phyloP scores from a whole-genome alignment of 2,329 filamentous ascomycete species.

The Fusarium newnesense region DNA sequence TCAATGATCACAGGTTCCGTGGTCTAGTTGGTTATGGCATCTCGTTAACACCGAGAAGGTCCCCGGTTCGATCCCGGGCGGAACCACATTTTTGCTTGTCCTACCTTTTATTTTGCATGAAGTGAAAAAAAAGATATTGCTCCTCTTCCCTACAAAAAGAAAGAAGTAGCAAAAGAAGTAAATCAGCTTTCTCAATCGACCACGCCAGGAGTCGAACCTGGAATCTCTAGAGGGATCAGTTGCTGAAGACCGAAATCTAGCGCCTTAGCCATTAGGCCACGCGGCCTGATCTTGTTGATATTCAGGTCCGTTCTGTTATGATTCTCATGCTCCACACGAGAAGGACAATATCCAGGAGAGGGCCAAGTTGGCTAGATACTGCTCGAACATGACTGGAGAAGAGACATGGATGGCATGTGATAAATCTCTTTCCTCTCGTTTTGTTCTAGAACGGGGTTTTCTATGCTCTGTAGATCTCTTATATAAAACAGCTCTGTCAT shows the following conservation, averaged over 20 bases:
- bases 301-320: rapidly evolving
- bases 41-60: conserved; percentile 29
- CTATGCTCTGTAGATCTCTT: neutral
- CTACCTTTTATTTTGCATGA: neutral
- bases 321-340: neutral
- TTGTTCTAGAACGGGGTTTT: rapidly evolving
- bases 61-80: conserved; percentile 26
- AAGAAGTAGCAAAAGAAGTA: neutral
- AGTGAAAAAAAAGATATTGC: neutral
- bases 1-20: conserved; percentile 7
- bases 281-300: conserved; percentile 4
- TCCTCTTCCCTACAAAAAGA: too few species aligned
- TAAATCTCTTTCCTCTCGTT: neutral
- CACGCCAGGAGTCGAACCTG: conserved; percentile 24
- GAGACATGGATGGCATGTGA: neutral
- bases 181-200: neutral
- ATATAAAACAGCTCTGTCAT: neutral
- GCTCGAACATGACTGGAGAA: neutral
- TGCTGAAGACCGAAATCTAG: neutral
- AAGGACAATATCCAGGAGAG: neutral
- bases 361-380: neutral
- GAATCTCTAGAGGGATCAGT: conserved; percentile 12
- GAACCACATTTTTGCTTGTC: conserved; percentile 13
- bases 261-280: conserved; percentile 1
- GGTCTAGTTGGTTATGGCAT: conserved; percentile 30